phyloP scores from a whole-genome alignment of 371 early-diverging fungal genomes.

The Saksenaea oblongispora region DNA sequence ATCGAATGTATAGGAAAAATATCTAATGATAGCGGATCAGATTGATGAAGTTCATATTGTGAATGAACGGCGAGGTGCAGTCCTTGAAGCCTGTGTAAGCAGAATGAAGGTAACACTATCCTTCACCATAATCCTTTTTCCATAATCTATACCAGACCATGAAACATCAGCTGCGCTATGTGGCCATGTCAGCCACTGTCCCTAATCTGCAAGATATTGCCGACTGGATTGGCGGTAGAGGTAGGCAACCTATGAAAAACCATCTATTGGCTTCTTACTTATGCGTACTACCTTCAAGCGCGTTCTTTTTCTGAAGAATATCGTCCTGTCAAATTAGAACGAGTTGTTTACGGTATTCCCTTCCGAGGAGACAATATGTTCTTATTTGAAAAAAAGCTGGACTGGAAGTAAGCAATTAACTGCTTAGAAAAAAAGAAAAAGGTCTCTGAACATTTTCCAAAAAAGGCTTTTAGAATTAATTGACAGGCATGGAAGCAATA shows the following conservation, averaged over 20 bases:
- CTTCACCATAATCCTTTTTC: not conserved
- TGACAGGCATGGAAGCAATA: constrained; percentile 48
- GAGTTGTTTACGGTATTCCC: constrained; percentile 62
- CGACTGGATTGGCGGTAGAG: constrained; percentile 58
- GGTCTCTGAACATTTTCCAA: not conserved
- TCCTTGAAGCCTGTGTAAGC: constrained; percentile 56
- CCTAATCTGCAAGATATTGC: constrained; percentile 87
- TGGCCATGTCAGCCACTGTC: constrained; percentile 87
- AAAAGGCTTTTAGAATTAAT: constrained; percentile 65
- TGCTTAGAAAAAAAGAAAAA: not conserved
- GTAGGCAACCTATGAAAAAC: constrained; percentile 16
- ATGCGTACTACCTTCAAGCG: constrained; percentile 18
- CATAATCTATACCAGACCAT: constrained; percentile 26
- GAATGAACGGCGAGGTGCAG: constrained; percentile 51
- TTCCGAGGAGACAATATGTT: constrained; percentile 49
- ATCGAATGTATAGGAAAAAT: not conserved
- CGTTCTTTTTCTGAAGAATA: constrained; percentile 73
- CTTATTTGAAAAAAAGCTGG: constrained; percentile 64
- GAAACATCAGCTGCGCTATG: constrained; percentile 25
- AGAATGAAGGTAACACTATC: constrained; percentile 40
- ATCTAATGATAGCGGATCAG: constrained; percentile 15
- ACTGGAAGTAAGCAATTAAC: constrained; percentile 56
- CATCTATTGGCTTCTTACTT: not conserved
- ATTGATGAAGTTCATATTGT: constrained; percentile 62
- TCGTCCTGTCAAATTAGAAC: constrained; percentile 73